phyloP scores from a whole-genome alignment of 768 basidiomycete genomes.

The Hebeloma cylindrosporum region DNA sequence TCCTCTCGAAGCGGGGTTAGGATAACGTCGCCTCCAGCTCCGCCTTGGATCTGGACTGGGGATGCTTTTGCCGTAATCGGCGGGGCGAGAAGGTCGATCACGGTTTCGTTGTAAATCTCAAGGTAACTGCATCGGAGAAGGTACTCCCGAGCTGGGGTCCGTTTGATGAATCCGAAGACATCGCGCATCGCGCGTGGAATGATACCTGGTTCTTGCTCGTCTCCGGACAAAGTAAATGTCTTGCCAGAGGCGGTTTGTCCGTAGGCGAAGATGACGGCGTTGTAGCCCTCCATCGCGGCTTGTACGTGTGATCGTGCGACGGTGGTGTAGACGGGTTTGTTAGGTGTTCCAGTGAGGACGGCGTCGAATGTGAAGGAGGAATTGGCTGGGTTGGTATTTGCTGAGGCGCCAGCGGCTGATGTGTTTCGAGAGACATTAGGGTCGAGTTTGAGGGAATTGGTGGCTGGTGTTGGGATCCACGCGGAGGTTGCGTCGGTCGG shows the following conservation, averaged over 20 bases:
- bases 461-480: slow-evolving; percentile 49
- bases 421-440: slow-evolving; percentile 52
- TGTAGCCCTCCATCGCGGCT: slow-evolving; percentile 96
- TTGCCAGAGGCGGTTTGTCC: slow-evolving; percentile 83
- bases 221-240: slow-evolving; percentile 64
- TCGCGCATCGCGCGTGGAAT: slow-evolving; percentile 93
- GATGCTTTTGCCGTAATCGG: slow-evolving; percentile 51
- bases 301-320: slow-evolving; percentile 78
- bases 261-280: slow-evolving; percentile 93
- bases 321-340: slow-evolving; percentile 75
- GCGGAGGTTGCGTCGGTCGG: slow-evolving; percentile 53
- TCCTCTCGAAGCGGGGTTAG: slow-evolving; percentile 85
- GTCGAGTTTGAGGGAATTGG: slow-evolving; percentile 61
- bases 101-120: slow-evolving; percentile 94
- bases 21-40: slow-evolving; percentile 55
- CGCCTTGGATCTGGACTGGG: slow-evolving; percentile 75
- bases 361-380: slow-evolving; percentile 67
- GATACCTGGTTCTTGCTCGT: slow-evolving; percentile 85
- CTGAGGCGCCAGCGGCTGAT: slow-evolving; percentile 17
- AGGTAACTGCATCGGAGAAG: slow-evolving; percentile 95
- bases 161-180: slow-evolving; percentile 81
- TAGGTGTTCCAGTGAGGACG: slow-evolving; percentile 74
- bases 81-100: slow-evolving; percentile 83
- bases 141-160: slow-evolving; percentile 80
- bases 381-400: slow-evolving; percentile 29